Evolutionary conservation across 1,284 basidiomycete species (phyloP), one percentile per base, ranked within the genome.

Genomic region (Tilletia indica): DNA sequence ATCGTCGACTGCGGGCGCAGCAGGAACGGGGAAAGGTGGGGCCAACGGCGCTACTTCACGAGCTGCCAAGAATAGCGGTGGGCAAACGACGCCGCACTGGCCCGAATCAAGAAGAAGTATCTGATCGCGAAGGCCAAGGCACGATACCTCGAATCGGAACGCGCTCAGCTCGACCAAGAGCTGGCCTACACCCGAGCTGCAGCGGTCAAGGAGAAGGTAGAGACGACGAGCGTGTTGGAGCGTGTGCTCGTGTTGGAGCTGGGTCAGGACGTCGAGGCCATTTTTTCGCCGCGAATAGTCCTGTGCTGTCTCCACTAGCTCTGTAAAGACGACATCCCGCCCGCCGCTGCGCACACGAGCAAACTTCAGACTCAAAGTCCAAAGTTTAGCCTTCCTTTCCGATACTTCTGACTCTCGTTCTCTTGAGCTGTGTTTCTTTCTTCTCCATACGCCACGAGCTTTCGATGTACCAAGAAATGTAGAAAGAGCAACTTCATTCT

Each of bases 121-220:
- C 71, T 83, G 0, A 72, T 82, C 12, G 81, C 81, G 42, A 83
- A 83, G 67, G 81, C 81, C 14, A 83, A 82, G 63, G 67, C 78
- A 36, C 68, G 73, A 12, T 71, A 71, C 34, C 67, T 69, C 0
- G 70, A 73, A 21, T 63, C 71, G 11, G 73, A 80, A 0, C 70
- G 74, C 25, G 61, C 70, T 8, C 72, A 80, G 36, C 78, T 80
- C 54, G 73, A 75, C 3, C 68, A 73, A 12, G 71, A 78, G 66
- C 77, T 71, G 69, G n/a, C 56, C 1, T 47, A 66, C 5, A 51
- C 78, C 1, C 42, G 74, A 3, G n/a, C 16, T 11, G 69, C 78
- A 19, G 69, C 72, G 4, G 39, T 25, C 0, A 73, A 78, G 51
- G 71, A 81, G 39, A 61, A 61, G 8, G 11, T 48, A 19, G 63